phyloP scores from a whole-genome alignment of 495 filamentous ascomycete genomes.

The Aspergillus avenaceus region DNA sequence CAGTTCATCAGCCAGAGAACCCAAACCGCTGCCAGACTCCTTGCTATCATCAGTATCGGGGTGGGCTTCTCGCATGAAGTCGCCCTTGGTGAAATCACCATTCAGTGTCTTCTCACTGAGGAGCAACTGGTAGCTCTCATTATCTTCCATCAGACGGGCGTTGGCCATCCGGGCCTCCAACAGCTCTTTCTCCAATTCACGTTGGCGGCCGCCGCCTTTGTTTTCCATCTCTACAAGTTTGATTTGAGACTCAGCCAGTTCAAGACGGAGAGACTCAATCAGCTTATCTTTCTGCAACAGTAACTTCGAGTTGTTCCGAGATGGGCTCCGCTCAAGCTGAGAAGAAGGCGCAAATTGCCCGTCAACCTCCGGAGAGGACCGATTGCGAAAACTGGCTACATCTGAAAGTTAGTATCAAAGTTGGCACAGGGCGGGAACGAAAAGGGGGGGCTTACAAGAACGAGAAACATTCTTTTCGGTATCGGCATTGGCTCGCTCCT shows the following conservation, averaged over 20 bases:
- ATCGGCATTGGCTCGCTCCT: constrained; percentile 56
- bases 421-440: constrained; percentile 3
- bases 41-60: constrained; percentile 29
- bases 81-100: constrained; percentile 82
- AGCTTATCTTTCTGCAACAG: constrained; percentile 92
- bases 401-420: constrained; percentile 23
- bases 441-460: constrained; percentile 56
- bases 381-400: constrained; percentile 53
- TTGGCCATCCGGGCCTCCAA: constrained; percentile 92
- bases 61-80: constrained; percentile 63
- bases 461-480: constrained; percentile 62
- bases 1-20: constrained; percentile 85
- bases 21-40: constrained; percentile 38
- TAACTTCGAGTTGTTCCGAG: constrained; percentile 80
- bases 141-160: constrained; percentile 94
- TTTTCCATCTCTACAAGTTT: constrained; percentile 94
- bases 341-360: constrained; percentile 87
- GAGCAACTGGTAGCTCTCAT: constrained; percentile 94
- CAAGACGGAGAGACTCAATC: constrained; percentile 85
- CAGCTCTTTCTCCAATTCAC: constrained; percentile 81
- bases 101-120: constrained; percentile 91
- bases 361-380: constrained; percentile 44
- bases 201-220: constrained; percentile 75
- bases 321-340: constrained; percentile 72
- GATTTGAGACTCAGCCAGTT: constrained; percentile 92